These are phyloP conservation scores for Pyronema omphalodes DNA, from an alignment of 495 filamentous ascomycete species.

Conservation along the genomic window DNA sequence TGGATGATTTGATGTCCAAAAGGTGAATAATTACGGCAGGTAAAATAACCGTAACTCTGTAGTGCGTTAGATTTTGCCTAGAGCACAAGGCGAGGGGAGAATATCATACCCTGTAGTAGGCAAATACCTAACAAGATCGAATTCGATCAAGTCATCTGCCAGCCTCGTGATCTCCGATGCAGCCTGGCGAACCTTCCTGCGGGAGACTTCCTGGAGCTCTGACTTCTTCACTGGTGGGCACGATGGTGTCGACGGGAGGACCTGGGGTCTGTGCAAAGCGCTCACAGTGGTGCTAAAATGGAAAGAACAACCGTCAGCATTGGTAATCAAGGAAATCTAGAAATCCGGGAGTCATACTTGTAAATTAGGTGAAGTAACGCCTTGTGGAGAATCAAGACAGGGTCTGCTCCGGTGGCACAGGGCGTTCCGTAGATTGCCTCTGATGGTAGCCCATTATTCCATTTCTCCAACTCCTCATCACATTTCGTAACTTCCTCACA, in stretches of 20 bases:
- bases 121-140: conserved; percentile 54
- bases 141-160: conserved; percentile 47
- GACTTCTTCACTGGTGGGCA: conserved; percentile 35
- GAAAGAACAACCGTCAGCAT: conserved; percentile 6
- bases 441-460: conserved; percentile 48
- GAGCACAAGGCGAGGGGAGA: neutral
- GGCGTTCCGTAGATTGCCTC: conserved; percentile 21
- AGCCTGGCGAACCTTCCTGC: conserved; percentile 57
- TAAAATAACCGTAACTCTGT: conserved; percentile 58
- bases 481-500: conserved; percentile 48
- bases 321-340: neutral
- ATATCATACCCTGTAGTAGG: conserved; percentile 48
- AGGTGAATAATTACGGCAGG: conserved; percentile 84
- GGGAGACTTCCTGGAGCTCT: conserved; percentile 58
- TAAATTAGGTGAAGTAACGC: conserved; percentile 77
- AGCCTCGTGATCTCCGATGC: conserved; percentile 66
- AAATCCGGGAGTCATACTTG: conserved; percentile 22
- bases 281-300: conserved; percentile 50
- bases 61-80: conserved; percentile 3
- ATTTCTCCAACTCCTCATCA: conserved; percentile 53
- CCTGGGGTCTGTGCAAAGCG: conserved; percentile 72
- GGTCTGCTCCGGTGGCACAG: conserved; percentile 22
- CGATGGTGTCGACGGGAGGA: conserved; percentile 51
- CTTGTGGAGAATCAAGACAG: conserved; percentile 50
- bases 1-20: conserved; percentile 66